Evolutionary conservation across 2,329 filamentous ascomycete genomes (phyloP).

Genomic region (Plectosphaerella plurivora): DNA sequence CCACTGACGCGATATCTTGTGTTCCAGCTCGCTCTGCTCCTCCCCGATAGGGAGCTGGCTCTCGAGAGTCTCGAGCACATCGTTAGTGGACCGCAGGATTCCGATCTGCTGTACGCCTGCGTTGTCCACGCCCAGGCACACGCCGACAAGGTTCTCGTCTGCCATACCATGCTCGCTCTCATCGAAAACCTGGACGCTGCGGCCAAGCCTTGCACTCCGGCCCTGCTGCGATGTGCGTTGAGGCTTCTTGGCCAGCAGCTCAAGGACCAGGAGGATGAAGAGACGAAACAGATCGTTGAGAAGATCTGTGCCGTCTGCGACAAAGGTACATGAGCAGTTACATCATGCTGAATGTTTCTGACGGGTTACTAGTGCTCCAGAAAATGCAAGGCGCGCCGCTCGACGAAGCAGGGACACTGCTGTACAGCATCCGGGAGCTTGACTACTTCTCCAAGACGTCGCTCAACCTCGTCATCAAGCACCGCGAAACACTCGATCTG

Average conservation of each 20-base stretch:
- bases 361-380: slow-evolving; percentile 29
- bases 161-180: slow-evolving; percentile 50
- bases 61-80: slow-evolving; percentile 59
- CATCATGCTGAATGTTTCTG: slow-evolving; percentile 10
- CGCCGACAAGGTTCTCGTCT: slow-evolving; percentile 56
- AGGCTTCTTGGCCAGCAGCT: background rate
- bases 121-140: slow-evolving; percentile 68
- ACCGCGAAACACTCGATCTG: slow-evolving; percentile 51
- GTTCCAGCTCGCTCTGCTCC: slow-evolving; percentile 66
- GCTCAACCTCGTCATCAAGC: slow-evolving; percentile 71
- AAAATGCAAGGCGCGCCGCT: slow-evolving; percentile 32
- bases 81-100: slow-evolving; percentile 46
- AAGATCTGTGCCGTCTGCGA: background rate
- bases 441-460: slow-evolving; percentile 82
- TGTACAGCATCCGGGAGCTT: slow-evolving; percentile 62
- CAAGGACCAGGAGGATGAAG: background rate
- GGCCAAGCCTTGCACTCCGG: slow-evolving; percentile 47
- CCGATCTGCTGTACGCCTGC: slow-evolving; percentile 72
- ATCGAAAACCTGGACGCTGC: slow-evolving; percentile 27
- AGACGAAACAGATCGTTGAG: background rate
- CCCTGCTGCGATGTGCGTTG: slow-evolving; percentile 17
- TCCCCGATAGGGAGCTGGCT: slow-evolving; percentile 54
- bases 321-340: background rate
- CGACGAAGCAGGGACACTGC: slow-evolving; percentile 33
- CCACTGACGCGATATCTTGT: slow-evolving; percentile 67